Conservation (phyloP, 164 flowering plant species). For the Magnolia sinica region DNA sequence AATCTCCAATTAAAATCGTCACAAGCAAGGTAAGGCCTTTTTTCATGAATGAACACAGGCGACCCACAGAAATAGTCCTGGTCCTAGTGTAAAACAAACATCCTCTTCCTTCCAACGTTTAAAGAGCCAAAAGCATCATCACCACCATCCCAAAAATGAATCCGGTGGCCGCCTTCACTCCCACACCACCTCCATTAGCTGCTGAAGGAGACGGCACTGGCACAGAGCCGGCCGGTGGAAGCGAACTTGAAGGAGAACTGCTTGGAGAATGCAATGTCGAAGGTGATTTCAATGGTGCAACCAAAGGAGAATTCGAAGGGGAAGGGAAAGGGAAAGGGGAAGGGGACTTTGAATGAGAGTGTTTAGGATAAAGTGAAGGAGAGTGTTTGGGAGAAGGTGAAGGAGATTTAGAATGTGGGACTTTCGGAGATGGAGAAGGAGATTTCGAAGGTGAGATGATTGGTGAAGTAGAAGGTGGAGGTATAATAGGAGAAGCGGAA, state of each 20-base stretch:
- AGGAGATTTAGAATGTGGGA: slow-evolving; percentile 14
- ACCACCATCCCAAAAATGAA: slow-evolving; percentile 14
- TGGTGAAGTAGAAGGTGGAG: not conserved
- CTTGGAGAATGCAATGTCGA: slow-evolving; percentile 1
- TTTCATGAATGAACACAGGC: not conserved
- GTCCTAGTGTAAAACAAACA: not conserved
- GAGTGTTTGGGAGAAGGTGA: slow-evolving; percentile 3
- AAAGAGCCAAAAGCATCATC: slow-evolving; percentile 18
- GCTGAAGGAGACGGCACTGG: slow-evolving; percentile 18
- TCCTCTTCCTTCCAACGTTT: not conserved
- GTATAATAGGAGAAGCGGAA: not conserved
- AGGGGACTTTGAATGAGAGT: too few species aligned
- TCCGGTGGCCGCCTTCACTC: slow-evolving; percentile 6
- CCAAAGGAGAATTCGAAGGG: not conserved
- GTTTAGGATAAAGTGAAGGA: too few species aligned
- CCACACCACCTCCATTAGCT: slow-evolving; percentile 8
- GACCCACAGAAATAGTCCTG: not conserved
- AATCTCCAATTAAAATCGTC: too few species aligned
- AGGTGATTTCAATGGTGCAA: slow-evolving; percentile 3
- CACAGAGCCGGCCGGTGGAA: not conserved
- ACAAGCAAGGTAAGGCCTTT: too few species aligned
- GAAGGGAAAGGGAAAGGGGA: too few species aligned
- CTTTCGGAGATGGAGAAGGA: slow-evolving; percentile 11
- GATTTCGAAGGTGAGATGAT: slow-evolving; percentile 5
- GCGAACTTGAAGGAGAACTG: not conserved